Conservation (phyloP, 352 stramenopile species). For the Phytophthora agathidicida region DNA sequence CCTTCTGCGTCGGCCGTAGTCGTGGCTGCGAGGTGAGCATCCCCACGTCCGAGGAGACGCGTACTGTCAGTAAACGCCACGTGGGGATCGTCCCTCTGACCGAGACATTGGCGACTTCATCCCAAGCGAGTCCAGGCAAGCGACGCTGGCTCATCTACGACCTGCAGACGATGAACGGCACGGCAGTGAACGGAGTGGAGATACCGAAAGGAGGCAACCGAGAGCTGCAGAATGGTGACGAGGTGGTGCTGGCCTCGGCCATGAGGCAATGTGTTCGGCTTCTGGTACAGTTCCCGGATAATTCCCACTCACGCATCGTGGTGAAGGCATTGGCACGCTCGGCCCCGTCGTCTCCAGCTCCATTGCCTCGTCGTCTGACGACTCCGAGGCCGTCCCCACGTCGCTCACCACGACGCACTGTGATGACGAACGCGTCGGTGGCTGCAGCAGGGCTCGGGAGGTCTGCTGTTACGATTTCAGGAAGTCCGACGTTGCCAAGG, state of each 20-base stretch:
- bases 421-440: slow-evolving; percentile 13
- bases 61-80: slow-evolving; percentile 80
- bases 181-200: slow-evolving; percentile 74
- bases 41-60: slow-evolving; percentile 69
- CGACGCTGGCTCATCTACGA: slow-evolving; percentile 81
- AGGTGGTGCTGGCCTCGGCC: slow-evolving; percentile 68
- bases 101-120: slow-evolving; percentile 15
- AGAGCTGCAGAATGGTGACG: slow-evolving; percentile 71
- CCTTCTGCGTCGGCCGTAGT: slow-evolving; percentile 78
- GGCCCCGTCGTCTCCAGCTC: slow-evolving; percentile 5
- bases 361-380: slow-evolving; percentile 6
- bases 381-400: slow-evolving; percentile 2
- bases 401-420: slow-evolving; percentile 26
- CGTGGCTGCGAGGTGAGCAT: slow-evolving; percentile 75
- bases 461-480: slow-evolving; percentile 17
- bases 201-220: slow-evolving; percentile 55
- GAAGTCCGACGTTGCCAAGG: slow-evolving; percentile 22
- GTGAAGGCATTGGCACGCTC: slow-evolving; percentile 38
- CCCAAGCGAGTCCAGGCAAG: slow-evolving; percentile 2
- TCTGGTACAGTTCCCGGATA: slow-evolving; percentile 51
- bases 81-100: slow-evolving; percentile 60
- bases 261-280: slow-evolving; percentile 71
- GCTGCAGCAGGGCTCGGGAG: slow-evolving; percentile 18
- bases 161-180: slow-evolving; percentile 83
- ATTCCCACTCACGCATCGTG: slow-evolving; percentile 44